Evolutionary conservation across 2,329 filamentous ascomycete species (phyloP), one percentile per base, ranked within the genome.

Genomic region (Ceratocystis colombiana): DNA sequence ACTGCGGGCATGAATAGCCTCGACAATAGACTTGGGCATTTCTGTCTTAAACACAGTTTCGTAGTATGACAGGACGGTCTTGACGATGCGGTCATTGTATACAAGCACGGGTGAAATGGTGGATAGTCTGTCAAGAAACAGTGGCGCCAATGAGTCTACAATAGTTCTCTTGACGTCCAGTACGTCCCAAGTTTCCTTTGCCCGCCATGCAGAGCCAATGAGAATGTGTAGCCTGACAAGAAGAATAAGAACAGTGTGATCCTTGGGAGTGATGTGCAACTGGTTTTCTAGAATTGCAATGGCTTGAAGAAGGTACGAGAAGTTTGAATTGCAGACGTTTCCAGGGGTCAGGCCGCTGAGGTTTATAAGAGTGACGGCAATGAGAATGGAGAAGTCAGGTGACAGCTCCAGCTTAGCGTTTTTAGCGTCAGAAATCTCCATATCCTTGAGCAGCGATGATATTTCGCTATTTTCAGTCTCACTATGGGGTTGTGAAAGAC

Each of bases 161-260:
- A 84, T 81, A 0, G 80, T 81, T 25, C 82, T 78, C 72, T 85
- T 85, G 1, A 85, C 78, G 2, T 78, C 80, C 8, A 84, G 75
- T 0, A 75, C 75, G 10, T 76, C 74, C 81, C 82, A 84, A 1
- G 82, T 72, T 44, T 78, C 72, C 28, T 77, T 74, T 0, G 79
- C 80, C 20, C 76, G 75, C 1, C 78, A 75, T 0, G 76, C 76
- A 12, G 79, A 81, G 6, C 82, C 82, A 5, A 84, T 73, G 2
- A 79, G 72, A 8, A 83, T 73, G 63, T 82, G 80, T 1, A 84
- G 71, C 65, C 81, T 80, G 1, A 81, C 75, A 0, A 85, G 74
- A 0, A 84, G 68, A 3, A 85, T 73, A 1, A 78, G 77, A 2
- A 82, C 73, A 0, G 77, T 73, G 62, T 76, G 76, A 57, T 83